These are phyloP conservation scores for Teunomyces stri DNA, from an alignment of 805 yeast species.

Conservation along the genomic window DNA sequence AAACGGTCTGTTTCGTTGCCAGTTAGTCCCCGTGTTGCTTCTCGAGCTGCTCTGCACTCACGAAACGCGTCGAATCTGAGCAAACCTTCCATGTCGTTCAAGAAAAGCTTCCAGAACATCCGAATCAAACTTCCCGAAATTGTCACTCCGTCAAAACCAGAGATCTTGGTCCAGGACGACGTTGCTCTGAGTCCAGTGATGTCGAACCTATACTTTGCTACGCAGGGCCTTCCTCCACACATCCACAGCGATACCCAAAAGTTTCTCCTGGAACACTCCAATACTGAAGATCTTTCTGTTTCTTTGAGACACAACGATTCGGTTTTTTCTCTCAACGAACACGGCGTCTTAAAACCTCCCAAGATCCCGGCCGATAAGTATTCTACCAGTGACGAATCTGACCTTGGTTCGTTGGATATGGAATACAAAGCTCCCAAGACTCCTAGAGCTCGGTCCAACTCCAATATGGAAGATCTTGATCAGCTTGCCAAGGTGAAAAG, in stretches of 20 bases:
- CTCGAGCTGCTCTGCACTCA: background rate
- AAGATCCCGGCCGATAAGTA: conserved; percentile 11
- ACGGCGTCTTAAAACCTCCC: conserved; percentile 22
- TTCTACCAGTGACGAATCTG: conserved; percentile 12
- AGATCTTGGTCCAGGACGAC: background rate
- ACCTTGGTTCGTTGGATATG: background rate
- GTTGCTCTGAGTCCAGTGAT: conserved; percentile 24
- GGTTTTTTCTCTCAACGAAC: conserved; percentile 23
- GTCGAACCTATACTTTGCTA: conserved; percentile 52
- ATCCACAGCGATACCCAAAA: conserved; percentile 16
- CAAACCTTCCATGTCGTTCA: conserved; percentile 1
- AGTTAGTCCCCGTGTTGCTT: background rate
- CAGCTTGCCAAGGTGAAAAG: background rate
- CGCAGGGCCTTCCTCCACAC: conserved; percentile 61
- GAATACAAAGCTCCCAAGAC: conserved; percentile 6
- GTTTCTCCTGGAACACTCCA: conserved; percentile 12
- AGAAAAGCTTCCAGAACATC: conserved; percentile 10
- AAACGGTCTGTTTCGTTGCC: conserved; percentile 12
- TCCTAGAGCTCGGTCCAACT: conserved; percentile 7
- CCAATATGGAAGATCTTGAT: background rate
- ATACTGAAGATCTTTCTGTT: conserved; percentile 26
- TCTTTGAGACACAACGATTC: conserved; percentile 41
- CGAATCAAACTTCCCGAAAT: conserved; percentile 13
- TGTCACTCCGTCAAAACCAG: conserved; percentile 8
- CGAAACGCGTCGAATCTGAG: background rate